phyloP scores from a whole-genome alignment of 768 basidiomycete species.

The Leccinum fibrillosum region DNA sequence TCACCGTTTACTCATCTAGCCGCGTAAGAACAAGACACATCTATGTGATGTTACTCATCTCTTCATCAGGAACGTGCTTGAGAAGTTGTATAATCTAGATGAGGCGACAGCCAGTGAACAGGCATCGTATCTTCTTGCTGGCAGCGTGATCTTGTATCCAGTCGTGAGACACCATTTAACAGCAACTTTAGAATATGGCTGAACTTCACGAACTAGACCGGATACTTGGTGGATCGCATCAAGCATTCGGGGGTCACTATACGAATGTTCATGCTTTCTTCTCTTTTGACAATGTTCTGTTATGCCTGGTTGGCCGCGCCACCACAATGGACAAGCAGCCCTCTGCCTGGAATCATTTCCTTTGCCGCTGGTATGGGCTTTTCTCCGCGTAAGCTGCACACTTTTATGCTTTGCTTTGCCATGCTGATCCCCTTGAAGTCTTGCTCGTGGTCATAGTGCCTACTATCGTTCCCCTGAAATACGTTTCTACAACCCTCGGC shows the following conservation, averaged over 20 bases:
- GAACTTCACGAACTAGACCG: slow-evolving; percentile 41
- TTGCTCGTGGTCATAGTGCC: slow-evolving; percentile 74
- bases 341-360: slow-evolving; percentile 57
- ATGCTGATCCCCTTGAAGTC: slow-evolving; percentile 38
- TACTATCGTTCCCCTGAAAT: slow-evolving; percentile 63
- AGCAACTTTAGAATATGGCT: neutral
- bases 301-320: slow-evolving; percentile 69
- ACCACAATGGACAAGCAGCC: slow-evolving; percentile 50
- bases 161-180: slow-evolving; percentile 40
- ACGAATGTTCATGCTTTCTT: slow-evolving; percentile 55
- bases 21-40: slow-evolving; percentile 44
- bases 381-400: slow-evolving; percentile 48
- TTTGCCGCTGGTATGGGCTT: slow-evolving; percentile 74
- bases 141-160: slow-evolving; percentile 69
- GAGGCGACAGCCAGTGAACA: slow-evolving; percentile 60
- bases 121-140: slow-evolving; percentile 70
- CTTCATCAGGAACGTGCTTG: slow-evolving; percentile 60
- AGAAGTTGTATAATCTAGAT: slow-evolving; percentile 57
- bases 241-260: slow-evolving; percentile 58
- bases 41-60: slow-evolving; percentile 2
- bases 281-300: slow-evolving; percentile 54
- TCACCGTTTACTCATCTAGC: slow-evolving; percentile 74
- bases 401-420: neutral
- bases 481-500: slow-evolving; percentile 74
- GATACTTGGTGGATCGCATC: slow-evolving; percentile 59